Conservation (phyloP, 768 basidiomycete species). For the Gymnopilus dilepis region DNA sequence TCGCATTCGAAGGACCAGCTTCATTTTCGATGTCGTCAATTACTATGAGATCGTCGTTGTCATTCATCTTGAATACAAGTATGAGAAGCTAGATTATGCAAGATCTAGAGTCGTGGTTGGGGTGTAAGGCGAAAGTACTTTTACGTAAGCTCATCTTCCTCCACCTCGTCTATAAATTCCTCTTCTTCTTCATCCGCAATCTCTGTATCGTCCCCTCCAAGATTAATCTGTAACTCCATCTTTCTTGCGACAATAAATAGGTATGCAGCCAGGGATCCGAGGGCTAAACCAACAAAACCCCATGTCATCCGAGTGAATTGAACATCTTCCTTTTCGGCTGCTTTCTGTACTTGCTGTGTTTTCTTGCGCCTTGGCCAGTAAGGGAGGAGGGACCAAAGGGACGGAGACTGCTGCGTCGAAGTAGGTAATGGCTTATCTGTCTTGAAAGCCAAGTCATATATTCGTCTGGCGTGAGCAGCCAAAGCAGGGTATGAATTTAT, state of each 20-base stretch:
- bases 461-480: constrained; percentile 58
- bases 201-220: constrained; percentile 13
- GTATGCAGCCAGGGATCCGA: constrained; percentile 49
- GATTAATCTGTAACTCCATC: constrained; percentile 12
- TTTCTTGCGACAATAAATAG: constrained; percentile 33
- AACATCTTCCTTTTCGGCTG: constrained; percentile 46
- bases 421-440: constrained; percentile 24
- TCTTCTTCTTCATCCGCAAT: constrained; percentile 14
- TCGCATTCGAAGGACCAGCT: constrained; percentile 39
- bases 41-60: constrained; percentile 62
- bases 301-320: constrained; percentile 55
- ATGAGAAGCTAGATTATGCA: background rate
- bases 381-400: constrained; percentile 47
- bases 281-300: constrained; percentile 54
- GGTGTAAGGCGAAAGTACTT: background rate
- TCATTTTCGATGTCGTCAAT: constrained; percentile 60
- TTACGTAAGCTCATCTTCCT: background rate
- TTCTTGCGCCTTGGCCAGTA: constrained; percentile 29
- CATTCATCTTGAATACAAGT: constrained; percentile 29
- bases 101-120: background rate
- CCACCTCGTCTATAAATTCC: too few relatives aligned
- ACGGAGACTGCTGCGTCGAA: constrained; percentile 24
- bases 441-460: constrained; percentile 40
- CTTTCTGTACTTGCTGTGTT: constrained; percentile 20
- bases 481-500: constrained; percentile 61